phyloP scores from a whole-genome alignment of 164 flowering plant genomes.

The Magnolia kwangsiensis region DNA sequence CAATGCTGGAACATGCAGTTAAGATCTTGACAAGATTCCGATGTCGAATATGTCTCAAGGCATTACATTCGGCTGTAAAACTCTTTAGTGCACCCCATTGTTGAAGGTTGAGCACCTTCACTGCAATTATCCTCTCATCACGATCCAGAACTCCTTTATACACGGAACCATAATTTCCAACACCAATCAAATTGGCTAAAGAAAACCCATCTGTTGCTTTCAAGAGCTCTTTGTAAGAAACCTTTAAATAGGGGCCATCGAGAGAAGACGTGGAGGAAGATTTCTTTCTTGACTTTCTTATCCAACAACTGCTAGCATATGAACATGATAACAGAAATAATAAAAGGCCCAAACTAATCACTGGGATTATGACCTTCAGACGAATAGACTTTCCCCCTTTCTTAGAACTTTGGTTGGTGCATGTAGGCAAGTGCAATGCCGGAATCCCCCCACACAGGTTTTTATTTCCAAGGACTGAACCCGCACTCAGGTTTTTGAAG shows the following conservation, averaged over 20 bases:
- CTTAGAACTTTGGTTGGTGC: slow-evolving; percentile 8
- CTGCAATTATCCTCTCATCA: slow-evolving; percentile 22
- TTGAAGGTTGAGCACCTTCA: slow-evolving; percentile 35
- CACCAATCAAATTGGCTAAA: slow-evolving; percentile 28
- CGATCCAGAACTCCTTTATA: slow-evolving; percentile 23
- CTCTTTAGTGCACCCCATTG: slow-evolving; percentile 27
- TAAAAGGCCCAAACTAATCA: background rate
- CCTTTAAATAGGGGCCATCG: slow-evolving; percentile 2
- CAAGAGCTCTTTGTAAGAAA: slow-evolving; percentile 25
- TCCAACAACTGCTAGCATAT: background rate
- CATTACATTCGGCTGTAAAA: slow-evolving; percentile 35
- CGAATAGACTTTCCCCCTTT: background rate
- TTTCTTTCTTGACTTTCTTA: background rate
- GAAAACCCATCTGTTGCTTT: slow-evolving; percentile 34
- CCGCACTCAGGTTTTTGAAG: slow-evolving; percentile 20
- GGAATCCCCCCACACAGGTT: slow-evolving; percentile 15
- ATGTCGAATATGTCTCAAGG: slow-evolving; percentile 30
- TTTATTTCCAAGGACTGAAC: slow-evolving; percentile 12
- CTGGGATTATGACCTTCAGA: slow-evolving; percentile 2
- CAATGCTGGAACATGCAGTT: slow-evolving; percentile 34
- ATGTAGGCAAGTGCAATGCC: background rate
- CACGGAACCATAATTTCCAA: slow-evolving; percentile 34
- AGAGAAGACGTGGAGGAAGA: background rate
- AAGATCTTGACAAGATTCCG: slow-evolving; percentile 28
- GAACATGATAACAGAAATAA: background rate